These are phyloP conservation scores for Mycena metata DNA, from an alignment of 768 basidiomycete species.

Conservation along the genomic window DNA sequence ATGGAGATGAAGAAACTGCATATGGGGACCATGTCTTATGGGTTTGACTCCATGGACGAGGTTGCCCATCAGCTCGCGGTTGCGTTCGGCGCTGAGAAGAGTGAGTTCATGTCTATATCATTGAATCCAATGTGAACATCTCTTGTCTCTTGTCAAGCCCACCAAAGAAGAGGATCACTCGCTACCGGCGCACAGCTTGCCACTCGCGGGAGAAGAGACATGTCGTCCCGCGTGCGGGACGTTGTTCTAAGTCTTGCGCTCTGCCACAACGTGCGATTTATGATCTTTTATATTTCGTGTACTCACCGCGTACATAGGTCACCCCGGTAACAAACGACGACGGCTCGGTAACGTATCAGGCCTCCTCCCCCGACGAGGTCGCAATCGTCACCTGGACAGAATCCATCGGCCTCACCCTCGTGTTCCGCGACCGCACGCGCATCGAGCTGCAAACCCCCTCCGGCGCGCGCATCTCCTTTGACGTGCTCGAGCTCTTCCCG, in stretches of 20 bases:
- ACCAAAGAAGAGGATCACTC: constrained; percentile 67
- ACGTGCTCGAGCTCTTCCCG: constrained; percentile 95
- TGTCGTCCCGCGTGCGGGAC: constrained; percentile 94
- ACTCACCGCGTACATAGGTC: constrained; percentile 66
- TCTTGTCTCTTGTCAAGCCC: constrained; percentile 42
- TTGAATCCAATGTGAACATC: not conserved
- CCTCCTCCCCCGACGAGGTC: constrained; percentile 98
- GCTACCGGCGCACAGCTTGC: constrained; percentile 88
- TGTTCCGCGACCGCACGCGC: constrained; percentile 90
- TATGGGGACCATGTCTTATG: constrained; percentile 98
- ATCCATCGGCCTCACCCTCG: constrained; percentile 91
- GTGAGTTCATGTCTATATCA: constrained; percentile 49
- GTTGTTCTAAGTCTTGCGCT: constrained; percentile 93
- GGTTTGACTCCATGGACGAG: constrained; percentile 99
- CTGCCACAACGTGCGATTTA: constrained; percentile 88
- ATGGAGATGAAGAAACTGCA: constrained; percentile 99
- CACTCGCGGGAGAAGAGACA: constrained; percentile 89
- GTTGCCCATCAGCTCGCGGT: constrained; percentile 91
- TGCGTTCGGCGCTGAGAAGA: constrained; percentile 81
- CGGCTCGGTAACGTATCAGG: constrained; percentile 95
- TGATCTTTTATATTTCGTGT: not conserved
- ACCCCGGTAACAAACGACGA: constrained; percentile 97
- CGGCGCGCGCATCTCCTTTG: constrained; percentile 76
- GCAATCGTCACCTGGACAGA: constrained; percentile 99
- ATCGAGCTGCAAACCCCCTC: constrained; percentile 86